phyloP scores from a whole-genome alignment of 2,329 filamentous ascomycete species.

The Blastomyces emzantsi region DNA sequence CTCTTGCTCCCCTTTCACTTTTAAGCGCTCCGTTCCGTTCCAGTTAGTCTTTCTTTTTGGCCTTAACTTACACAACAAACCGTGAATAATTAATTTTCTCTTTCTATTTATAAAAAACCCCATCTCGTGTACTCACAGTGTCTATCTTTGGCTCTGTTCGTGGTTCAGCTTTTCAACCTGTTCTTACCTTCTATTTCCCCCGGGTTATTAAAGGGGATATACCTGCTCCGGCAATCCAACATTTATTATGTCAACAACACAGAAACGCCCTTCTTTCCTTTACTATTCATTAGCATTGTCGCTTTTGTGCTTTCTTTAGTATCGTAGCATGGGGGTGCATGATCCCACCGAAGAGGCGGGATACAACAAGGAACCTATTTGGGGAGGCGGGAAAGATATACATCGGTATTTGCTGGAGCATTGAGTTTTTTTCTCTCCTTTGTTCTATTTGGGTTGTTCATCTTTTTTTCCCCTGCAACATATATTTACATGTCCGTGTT shows the following conservation, averaged over 20 bases:
- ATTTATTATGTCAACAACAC: neutral
- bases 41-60: neutral
- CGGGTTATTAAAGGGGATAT: neutral
- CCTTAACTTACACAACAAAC: too few species aligned
- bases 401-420: neutral
- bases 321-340: neutral
- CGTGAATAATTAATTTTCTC: neutral
- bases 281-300: neutral
- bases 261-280: neutral
- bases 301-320: neutral
- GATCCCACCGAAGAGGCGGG: neutral
- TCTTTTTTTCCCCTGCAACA: neutral
- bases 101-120: neutral
- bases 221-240: neutral
- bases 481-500: neutral
- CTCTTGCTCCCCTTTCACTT: neutral
- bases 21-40: neutral
- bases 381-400: neutral
- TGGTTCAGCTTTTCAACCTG: neutral
- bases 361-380: neutral
- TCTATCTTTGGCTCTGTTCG: neutral
- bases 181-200: neutral
- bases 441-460: neutral
- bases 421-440: neutral
- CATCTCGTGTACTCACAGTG: neutral